phyloP scores from a whole-genome alignment of 1,139 yeast species.

The Maudiozyma humilis region DNA sequence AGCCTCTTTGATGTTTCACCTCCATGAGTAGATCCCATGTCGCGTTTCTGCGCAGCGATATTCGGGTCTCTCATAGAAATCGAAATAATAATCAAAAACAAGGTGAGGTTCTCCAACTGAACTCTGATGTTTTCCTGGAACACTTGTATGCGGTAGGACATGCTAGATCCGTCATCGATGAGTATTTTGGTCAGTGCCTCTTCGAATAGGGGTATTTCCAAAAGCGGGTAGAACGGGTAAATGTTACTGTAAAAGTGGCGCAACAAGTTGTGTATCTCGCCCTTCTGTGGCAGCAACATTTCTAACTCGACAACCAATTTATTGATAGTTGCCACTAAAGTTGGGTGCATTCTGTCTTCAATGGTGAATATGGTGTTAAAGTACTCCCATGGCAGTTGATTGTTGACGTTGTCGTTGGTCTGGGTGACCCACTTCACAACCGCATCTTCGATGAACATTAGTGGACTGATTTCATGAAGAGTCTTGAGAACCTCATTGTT shows the following conservation, averaged over 20 bases:
- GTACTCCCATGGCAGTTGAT: slow-evolving; percentile 10
- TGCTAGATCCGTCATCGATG: slow-evolving; percentile 5
- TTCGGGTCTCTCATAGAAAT: slow-evolving; percentile 13
- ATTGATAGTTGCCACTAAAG: slow-evolving; percentile 8
- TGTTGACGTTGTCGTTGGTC: slow-evolving; percentile 9
- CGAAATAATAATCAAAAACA: slow-evolving; percentile 14
- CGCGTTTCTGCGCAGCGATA: background rate
- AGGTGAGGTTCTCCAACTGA: slow-evolving; percentile 12
- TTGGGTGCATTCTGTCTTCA: slow-evolving; percentile 14
- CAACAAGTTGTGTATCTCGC: slow-evolving; percentile 10
- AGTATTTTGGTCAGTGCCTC: slow-evolving; percentile 9
- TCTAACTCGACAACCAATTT: slow-evolving; percentile 10
- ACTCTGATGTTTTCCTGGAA: slow-evolving; percentile 10
- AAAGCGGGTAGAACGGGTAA: slow-evolving; percentile 18
- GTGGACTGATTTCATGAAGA: slow-evolving; percentile 7
- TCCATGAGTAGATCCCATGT: slow-evolving; percentile 4
- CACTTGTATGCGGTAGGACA: slow-evolving; percentile 7
- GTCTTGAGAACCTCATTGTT: slow-evolving; percentile 2
- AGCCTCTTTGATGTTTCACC: slow-evolving; percentile 10
- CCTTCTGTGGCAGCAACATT: slow-evolving; percentile 4
- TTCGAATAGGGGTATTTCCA: slow-evolving; percentile 17
- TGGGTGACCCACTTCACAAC: slow-evolving; percentile 14
- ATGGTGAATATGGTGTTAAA: slow-evolving; percentile 10
- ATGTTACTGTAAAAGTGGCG: slow-evolving; percentile 15
- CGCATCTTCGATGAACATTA: slow-evolving; percentile 13